A percentile compares a stretch with the other conserved stretches of the same genome.
phyloP scores from a whole-genome alignment of 2,329 filamentous ascomycete species.

The Dactylellina haptotyla region DNA sequence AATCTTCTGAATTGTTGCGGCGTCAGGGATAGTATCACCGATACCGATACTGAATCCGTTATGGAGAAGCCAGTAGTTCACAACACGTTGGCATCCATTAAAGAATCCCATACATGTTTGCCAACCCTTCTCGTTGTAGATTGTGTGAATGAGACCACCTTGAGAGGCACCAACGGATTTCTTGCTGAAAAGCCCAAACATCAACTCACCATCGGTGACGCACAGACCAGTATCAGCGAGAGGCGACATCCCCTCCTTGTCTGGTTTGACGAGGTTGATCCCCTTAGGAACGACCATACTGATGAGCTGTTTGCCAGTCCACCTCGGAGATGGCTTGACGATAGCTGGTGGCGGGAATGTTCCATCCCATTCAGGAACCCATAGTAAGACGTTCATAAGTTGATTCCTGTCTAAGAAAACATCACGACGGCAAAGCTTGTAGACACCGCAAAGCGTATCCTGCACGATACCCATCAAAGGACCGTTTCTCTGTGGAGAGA shows the following conservation, averaged over 20 bases:
- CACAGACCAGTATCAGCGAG: slow-evolving; percentile 80
- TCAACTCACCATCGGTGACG: slow-evolving; percentile 85
- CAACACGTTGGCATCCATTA: slow-evolving; percentile 91
- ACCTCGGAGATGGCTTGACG: slow-evolving; percentile 86
- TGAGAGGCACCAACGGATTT: slow-evolving; percentile 90
- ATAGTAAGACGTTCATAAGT: slow-evolving; percentile 96
- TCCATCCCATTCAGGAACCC: slow-evolving; percentile 98
- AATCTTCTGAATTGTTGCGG: slow-evolving; percentile 82
- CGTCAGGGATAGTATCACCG: slow-evolving; percentile 95
- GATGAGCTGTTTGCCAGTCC: slow-evolving; percentile 98
- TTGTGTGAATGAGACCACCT: slow-evolving; percentile 92
- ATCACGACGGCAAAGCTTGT: slow-evolving; percentile 95
- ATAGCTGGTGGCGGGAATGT: slow-evolving; percentile 94
- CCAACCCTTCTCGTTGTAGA: slow-evolving; percentile 92
- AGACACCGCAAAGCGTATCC: slow-evolving; percentile 93
- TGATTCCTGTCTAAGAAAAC: slow-evolving; percentile 88
- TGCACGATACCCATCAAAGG: slow-evolving; percentile 99
- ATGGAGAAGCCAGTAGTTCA: slow-evolving; percentile 97
- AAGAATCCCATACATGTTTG: slow-evolving; percentile 92
- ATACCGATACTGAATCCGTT: slow-evolving; percentile 98
- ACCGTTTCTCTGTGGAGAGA: slow-evolving; percentile 95
- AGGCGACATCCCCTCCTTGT: slow-evolving; percentile 69
- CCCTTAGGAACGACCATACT: slow-evolving; percentile 90
- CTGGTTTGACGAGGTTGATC: slow-evolving; percentile 77
- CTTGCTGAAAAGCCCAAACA: slow-evolving; percentile 91